phyloP scores from a whole-genome alignment of 2,329 filamentous ascomycete species.

The Aspergillus aculeatus region DNA sequence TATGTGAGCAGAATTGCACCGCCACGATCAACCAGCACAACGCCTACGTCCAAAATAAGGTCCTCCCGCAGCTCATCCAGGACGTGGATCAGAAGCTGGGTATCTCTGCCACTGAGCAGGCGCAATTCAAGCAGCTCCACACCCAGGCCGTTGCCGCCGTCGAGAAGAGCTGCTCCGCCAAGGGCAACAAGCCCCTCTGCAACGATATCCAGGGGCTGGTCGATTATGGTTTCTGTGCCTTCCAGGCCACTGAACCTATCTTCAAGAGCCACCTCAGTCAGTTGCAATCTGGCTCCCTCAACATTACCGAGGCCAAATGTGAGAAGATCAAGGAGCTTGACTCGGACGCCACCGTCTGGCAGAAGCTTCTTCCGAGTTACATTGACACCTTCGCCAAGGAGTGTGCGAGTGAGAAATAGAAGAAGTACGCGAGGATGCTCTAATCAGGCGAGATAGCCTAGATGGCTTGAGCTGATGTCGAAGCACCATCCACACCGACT shows the following conservation, averaged over 20 bases:
- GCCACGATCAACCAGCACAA: constrained; percentile 16
- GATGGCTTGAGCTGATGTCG: not conserved
- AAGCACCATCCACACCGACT: not conserved
- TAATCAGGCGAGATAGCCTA: not conserved
- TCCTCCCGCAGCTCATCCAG: constrained; percentile 11
- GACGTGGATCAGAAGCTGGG: constrained; percentile 6
- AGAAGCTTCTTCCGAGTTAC: constrained; percentile 9
- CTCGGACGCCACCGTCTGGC: constrained; percentile 7
- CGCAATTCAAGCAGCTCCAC: constrained; percentile 6
- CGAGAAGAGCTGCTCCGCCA: constrained; percentile 7
- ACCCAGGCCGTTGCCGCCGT: constrained; percentile 7
- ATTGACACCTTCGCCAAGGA: constrained; percentile 6
- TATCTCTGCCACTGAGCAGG: constrained; percentile 6
- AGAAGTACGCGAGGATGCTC: not conserved
- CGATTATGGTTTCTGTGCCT: constrained; percentile 2
- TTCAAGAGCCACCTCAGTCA: constrained; percentile 1
- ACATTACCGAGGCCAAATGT: constrained; percentile 9
- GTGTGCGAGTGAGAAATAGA: constrained; percentile 12
- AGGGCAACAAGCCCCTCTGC: constrained; percentile 12
- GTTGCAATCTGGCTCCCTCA: not conserved
- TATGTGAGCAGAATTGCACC: constrained; percentile 13
- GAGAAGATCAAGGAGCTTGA: constrained; percentile 7
- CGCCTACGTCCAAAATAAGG: constrained; percentile 7
- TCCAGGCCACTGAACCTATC: constrained; percentile 10
- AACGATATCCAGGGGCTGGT: constrained; percentile 3